Evolutionary conservation across 768 basidiomycete genomes (phyloP).

Genomic region (Coprinopsis cinerea): DNA sequence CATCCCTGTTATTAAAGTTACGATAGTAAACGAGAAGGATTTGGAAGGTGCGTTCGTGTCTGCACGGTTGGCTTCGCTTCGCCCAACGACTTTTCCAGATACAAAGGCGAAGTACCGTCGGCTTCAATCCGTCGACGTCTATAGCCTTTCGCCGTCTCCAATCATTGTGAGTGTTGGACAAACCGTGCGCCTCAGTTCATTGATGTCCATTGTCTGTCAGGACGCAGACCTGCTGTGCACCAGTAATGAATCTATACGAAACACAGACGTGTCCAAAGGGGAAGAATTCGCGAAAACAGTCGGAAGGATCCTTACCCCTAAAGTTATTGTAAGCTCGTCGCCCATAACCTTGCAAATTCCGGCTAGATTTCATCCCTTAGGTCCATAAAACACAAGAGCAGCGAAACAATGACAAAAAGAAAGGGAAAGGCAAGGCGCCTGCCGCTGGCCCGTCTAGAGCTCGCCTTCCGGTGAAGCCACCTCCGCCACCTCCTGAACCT

Average conservation of each 20-base stretch:
- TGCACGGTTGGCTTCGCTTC: neutral
- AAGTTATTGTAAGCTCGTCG: slow-evolving; percentile 36
- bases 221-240: slow-evolving; percentile 41
- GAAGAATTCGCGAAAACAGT: slow-evolving; percentile 32
- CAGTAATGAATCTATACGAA: slow-evolving; percentile 32
- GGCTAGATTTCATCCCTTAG: neutral
- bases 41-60: slow-evolving; percentile 51
- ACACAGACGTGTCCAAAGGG: slow-evolving; percentile 37
- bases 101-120: slow-evolving; percentile 46
- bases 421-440: slow-evolving; percentile 21
- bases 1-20: slow-evolving; percentile 41
- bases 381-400: slow-evolving; percentile 14
- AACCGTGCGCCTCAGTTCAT: slow-evolving; percentile 4
- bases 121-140: slow-evolving; percentile 57
- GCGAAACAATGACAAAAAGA: slow-evolving; percentile 15
- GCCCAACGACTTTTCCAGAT: slow-evolving; percentile 29
- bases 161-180: slow-evolving; percentile 41
- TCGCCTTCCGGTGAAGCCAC: slow-evolving; percentile 16
- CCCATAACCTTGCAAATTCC: neutral
- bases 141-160: slow-evolving; percentile 63
- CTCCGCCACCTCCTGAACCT: slow-evolving; percentile 3
- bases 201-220: slow-evolving; percentile 20
- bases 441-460: slow-evolving; percentile 40
- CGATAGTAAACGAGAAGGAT: slow-evolving; percentile 57
- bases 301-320: slow-evolving; percentile 38